Conservation (phyloP, 2,329 filamentous ascomycete species). For the Pestalotiopsis sp. region DNA sequence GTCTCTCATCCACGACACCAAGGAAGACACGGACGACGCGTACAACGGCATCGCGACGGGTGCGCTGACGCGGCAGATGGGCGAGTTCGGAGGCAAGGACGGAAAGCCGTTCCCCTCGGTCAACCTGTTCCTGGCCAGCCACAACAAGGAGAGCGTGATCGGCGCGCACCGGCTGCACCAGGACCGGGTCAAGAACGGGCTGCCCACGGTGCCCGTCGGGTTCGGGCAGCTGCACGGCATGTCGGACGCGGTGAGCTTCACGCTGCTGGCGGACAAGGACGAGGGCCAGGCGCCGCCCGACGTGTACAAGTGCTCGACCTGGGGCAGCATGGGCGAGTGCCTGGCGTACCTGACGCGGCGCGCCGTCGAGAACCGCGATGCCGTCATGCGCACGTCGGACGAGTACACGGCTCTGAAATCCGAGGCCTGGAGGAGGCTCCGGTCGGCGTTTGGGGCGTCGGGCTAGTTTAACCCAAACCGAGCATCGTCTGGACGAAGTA, state of each 20-base stretch:
- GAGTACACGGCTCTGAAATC: conserved; percentile 30
- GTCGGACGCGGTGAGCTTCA: conserved; percentile 58
- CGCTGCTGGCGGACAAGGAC: conserved; percentile 42
- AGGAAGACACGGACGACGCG: conserved; percentile 52
- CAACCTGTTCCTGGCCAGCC: conserved; percentile 55
- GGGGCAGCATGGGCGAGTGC: conserved; percentile 41
- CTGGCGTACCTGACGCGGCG: conserved; percentile 39
- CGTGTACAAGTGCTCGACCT: conserved; percentile 43
- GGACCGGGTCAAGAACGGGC: conserved; percentile 36
- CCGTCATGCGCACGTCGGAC: conserved; percentile 26
- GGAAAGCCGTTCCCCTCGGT: conserved; percentile 43
- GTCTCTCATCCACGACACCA: conserved; percentile 53
- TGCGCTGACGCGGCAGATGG: conserved; percentile 44
- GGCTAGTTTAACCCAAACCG: background rate
- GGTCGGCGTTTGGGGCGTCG: background rate
- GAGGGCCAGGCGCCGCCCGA: conserved; percentile 26
- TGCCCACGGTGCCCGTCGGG: conserved; percentile 38
- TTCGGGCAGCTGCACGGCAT: conserved; percentile 61
- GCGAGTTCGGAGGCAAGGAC: conserved; percentile 39
- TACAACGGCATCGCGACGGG: conserved; percentile 49
- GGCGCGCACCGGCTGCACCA: conserved; percentile 48
- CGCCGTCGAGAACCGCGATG: conserved; percentile 42
- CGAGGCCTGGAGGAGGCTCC: conserved; percentile 18
- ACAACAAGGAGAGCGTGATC: conserved; percentile 46
- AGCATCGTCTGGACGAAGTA: background rate